Conservation (phyloP, 257 asterid genomes). For the Solanum etuberosum region DNA sequence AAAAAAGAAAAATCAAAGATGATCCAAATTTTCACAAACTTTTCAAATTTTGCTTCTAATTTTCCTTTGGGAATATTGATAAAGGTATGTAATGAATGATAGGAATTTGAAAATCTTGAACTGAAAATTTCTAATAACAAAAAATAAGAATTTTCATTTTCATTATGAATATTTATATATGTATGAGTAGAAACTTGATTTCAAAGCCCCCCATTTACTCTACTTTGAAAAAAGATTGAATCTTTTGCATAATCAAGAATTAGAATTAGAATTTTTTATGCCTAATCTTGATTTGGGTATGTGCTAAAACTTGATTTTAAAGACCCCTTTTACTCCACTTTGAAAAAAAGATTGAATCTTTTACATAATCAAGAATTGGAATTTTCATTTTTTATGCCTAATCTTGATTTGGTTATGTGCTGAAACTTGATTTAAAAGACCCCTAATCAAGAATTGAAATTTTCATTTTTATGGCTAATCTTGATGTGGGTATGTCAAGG, state of each 20-base stretch:
- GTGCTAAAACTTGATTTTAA: not conserved
- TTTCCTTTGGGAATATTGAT: not conserved
- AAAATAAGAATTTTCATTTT: not conserved
- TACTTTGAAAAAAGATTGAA: not conserved
- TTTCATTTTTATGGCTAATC: not conserved
- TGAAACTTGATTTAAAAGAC: not conserved
- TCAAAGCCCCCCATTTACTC: not conserved
- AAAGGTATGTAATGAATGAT: not conserved
- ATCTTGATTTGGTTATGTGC: not conserved
- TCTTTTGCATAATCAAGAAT: not conserved
- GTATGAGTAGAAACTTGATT: not conserved
- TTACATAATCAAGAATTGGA: not conserved
- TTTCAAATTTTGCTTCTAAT: not conserved
- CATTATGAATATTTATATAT: not conserved
- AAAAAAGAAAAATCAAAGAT: not conserved
- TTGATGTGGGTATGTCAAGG: not conserved
- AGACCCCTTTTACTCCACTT: not conserved
- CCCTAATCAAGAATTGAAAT: not conserved
- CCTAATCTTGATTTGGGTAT: not conserved
- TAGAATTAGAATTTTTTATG: not conserved
- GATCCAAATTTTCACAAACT: not conserved
- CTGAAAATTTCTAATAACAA: not conserved
- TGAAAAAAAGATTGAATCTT: not conserved
- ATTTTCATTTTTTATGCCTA: not conserved
- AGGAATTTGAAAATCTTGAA: not conserved